These are phyloP conservation scores for Cicer chorassanicum DNA, from an alignment of 306 rosid species.

Conservation along the genomic window DNA sequence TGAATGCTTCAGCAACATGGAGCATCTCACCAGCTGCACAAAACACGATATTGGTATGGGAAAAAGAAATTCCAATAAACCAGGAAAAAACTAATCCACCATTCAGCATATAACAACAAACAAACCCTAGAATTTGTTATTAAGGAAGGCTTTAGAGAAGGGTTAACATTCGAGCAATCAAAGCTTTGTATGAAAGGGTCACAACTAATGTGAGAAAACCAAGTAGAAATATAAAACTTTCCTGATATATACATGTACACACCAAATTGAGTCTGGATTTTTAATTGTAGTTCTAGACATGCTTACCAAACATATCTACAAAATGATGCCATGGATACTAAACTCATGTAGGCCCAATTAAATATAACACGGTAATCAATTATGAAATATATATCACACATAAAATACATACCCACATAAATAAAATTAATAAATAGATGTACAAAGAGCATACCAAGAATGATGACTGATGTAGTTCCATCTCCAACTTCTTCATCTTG, in stretches of 20 bases:
- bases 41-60: slow-evolving; percentile 31
- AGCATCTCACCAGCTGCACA: slow-evolving; percentile 98
- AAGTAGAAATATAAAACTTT: too few relatives aligned
- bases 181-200: too few relatives aligned
- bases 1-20: slow-evolving; percentile 93
- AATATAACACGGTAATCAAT: slow-evolving; percentile 15
- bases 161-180: too few relatives aligned
- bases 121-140: slow-evolving; percentile 8
- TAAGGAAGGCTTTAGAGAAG: too few relatives aligned
- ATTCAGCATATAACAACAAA: slow-evolving; percentile 20
- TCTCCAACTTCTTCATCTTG: slow-evolving; percentile 99
- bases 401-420: neutral
- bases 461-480: slow-evolving; percentile 96
- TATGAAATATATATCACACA: neutral
- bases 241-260: too few relatives aligned
- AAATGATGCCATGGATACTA: too few relatives aligned
- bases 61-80: slow-evolving; percentile 3
- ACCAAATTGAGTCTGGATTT: too few relatives aligned
- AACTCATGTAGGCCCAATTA: neutral
- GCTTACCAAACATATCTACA: too few relatives aligned
- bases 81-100: slow-evolving; percentile 14
- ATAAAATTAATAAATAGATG: slow-evolving; percentile 3
- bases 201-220: too few relatives aligned
- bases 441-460: slow-evolving; percentile 71
- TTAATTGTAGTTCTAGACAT: too few relatives aligned